Percentiles rank a stretch among this genome's conserved stretches.
Evolutionary conservation across 2,329 filamentous ascomycete species (phyloP).

Genomic region (Aspergillus fructus): DNA sequence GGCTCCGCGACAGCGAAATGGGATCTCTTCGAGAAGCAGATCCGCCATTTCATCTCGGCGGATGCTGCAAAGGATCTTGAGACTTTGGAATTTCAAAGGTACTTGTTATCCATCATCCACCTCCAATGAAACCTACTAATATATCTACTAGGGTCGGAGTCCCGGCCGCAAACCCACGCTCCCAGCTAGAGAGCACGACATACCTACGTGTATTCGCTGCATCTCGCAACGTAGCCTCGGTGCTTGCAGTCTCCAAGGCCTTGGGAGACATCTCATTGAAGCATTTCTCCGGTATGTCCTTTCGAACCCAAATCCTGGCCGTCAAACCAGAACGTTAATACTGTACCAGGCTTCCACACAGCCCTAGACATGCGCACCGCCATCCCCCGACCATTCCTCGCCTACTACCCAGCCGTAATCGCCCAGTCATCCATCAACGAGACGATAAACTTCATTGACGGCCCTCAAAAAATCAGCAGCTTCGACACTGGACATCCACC

Average conservation of each 20-base stretch:
- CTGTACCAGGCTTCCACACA: constrained; percentile 38
- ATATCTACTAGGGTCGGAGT: too few relatives aligned
- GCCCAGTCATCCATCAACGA: constrained; percentile 29
- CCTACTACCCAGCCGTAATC: constrained; percentile 43
- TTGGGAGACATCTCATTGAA: constrained; percentile 41
- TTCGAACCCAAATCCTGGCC: too few relatives aligned
- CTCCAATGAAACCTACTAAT: too few relatives aligned
- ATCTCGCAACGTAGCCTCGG: constrained; percentile 27
- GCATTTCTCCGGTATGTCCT: constrained; percentile 38
- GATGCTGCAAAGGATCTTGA: constrained; percentile 45
- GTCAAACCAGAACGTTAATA: background rate
- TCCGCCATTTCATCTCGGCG: constrained; percentile 43
- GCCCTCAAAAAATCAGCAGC: background rate
- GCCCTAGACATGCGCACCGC: constrained; percentile 45
- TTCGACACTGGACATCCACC: constrained; percentile 19
- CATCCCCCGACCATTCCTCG: constrained; percentile 40
- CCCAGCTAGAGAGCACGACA: constrained; percentile 36
- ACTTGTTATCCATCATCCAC: background rate
- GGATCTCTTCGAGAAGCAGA: constrained; percentile 50
- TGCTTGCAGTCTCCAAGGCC: constrained; percentile 29
- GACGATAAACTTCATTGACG: constrained; percentile 23
- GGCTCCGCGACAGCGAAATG: constrained; percentile 54
- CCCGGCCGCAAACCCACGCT: background rate
- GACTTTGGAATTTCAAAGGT: constrained; percentile 53
- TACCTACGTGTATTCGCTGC: constrained; percentile 49